Base-by-base conservation (phyloP, 371 early-diverging fungal genomes). In the Dichotomocladium elegans region DNA sequence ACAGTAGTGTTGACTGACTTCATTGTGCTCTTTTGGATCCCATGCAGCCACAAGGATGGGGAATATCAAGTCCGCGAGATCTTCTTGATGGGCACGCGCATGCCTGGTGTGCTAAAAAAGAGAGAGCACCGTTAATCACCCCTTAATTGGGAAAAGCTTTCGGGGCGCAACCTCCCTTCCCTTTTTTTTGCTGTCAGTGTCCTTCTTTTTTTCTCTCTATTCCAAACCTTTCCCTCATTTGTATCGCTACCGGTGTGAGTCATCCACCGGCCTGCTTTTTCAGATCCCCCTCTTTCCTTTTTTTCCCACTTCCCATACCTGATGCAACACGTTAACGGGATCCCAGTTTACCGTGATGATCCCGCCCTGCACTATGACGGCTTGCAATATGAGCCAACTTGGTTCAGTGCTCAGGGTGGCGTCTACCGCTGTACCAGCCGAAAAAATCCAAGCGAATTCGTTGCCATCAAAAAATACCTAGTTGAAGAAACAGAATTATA, bases 381-480 rank as follows among this genome's bases (percentile, higher is more conserved):
- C 6, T 41, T 77, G 41, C 62, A 65, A 37, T 51, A 50, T 22
- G 71, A 70, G 40, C 77, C 77, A 4, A 77, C 77, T 6, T 77
- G 77, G 73, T 73, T 71, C 30, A 71, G 72, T 57, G 77, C 74
- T 1, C 77, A 77, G 56, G 77, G 77, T 47, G 74, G 74, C 27
- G 77, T 77, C 8, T 77, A 77, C 42, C 63, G 55, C 21, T 77
- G 74, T 41, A 37, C 47, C 31, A 69, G 67, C 33, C 63, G 67
- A 25, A 35, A 53, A 25, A 30, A 41, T 40, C 54, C 68, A 8
- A 34, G 60, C 2, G 55, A 35, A 11, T 53, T 51, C 29, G 71
- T 77, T 3, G 77, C 77, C 24, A 70, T 77, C 46, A 77, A 77
- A 45, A 77, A 77, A 40, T 77, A 77, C 54, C 53, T 69, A 7